Base-by-base conservation (phyloP, 2,329 filamentous ascomycete species). In the Chaetothyriales sp. region DNA sequence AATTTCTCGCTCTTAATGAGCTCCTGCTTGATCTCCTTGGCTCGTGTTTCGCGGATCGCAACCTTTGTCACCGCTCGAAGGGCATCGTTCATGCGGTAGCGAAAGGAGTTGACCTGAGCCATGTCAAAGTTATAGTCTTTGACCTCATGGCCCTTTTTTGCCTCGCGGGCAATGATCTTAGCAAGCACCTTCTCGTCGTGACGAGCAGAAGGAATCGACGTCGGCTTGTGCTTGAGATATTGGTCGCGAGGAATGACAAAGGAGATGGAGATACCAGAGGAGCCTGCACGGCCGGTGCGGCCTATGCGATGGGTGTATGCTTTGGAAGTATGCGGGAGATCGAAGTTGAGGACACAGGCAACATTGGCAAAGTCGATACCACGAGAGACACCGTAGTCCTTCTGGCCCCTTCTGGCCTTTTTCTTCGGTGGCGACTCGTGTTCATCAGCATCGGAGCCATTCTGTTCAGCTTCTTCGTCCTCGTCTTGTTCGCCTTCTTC, bases 331-430 rank as follows among this genome's bases (percentile, higher is more conserved):
- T 81, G 79, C 0, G 92, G 92, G 15, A 98, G 81, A 66, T 98
- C 92, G 66, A 98, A 98, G 70, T 98, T 98, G 64, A 98, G 80
- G 20, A 98, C 89, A 55, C 86, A 88, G 2, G 87, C 81, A 50
- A 98, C 89, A 63, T 95, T 90, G 62, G 92, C 83, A 72, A 98
- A 98, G 68, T 98, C 92, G 60, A 98, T 93, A 52, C 90, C 92
- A 60, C 92, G 80, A 9, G 89, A 90, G n/a, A 98, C 83, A 18
- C 92, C 89, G 62, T 92, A 98, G 62, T 98, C 92, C 56, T 85
- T 83, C 61, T 93, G 85, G 26, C 72, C 73, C 60, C 80, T 82
- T 15, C 75, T 74, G 64, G 81, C 80, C 53, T 79, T 78, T 64
- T 81, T 84, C 65, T 83, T 75, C 65, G 61, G 84, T 57, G 75